phyloP scores from a whole-genome alignment of 1,139 yeast species.

The Kurtzmaniella quercitrusa region DNA sequence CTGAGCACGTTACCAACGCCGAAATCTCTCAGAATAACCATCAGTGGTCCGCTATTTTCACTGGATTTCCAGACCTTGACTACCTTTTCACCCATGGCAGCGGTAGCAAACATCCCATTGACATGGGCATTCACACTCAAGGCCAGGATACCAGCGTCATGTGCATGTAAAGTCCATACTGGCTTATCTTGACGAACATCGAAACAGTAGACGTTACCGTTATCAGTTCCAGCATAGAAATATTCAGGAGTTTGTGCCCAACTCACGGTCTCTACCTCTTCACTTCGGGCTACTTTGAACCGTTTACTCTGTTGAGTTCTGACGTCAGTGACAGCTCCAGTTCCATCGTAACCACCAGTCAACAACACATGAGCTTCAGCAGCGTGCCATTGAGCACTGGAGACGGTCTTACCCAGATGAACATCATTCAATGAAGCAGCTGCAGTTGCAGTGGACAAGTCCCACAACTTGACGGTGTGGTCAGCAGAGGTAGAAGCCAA shows the following conservation, averaged over 20 bases:
- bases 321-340: constrained; percentile 77
- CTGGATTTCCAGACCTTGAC: constrained; percentile 80
- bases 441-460: constrained; percentile 66
- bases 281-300: constrained; percentile 57
- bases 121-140: constrained; percentile 65
- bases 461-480: constrained; percentile 93
- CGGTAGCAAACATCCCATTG: constrained; percentile 76
- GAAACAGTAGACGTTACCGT: constrained; percentile 84
- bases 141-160: constrained; percentile 87
- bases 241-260: constrained; percentile 63
- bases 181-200: constrained; percentile 77
- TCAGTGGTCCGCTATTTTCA: constrained; percentile 60
- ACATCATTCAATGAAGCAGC: constrained; percentile 63
- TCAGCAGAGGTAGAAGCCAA: constrained; percentile 96
- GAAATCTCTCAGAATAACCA: constrained; percentile 88
- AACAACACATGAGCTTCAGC: constrained; percentile 72
- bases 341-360: constrained; percentile 90
- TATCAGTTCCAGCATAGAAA: constrained; percentile 88
- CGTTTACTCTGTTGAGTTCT: constrained; percentile 60
- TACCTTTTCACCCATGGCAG: constrained; percentile 86
- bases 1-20: constrained; percentile 93
- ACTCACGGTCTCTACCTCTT: constrained; percentile 79
- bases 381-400: constrained; percentile 84
- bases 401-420: constrained; percentile 71
- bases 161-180: constrained; percentile 95